Evolutionary conservation across 2,329 filamentous ascomycete species (phyloP).

Genomic region (Aspergillus arachidicola): DNA sequence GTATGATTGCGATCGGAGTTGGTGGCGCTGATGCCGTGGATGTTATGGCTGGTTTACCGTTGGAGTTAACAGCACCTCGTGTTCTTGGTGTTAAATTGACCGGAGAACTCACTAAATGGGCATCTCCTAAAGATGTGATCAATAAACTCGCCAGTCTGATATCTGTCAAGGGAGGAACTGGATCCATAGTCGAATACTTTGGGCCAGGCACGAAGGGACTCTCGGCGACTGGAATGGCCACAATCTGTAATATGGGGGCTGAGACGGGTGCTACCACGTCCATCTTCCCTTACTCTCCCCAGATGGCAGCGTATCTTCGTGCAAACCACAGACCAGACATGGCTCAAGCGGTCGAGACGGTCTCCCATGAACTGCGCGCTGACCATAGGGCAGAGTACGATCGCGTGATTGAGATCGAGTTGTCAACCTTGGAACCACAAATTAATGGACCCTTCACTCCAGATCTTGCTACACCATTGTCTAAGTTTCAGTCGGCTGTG

Average conservation of each 20-base stretch:
- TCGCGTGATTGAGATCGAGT: slow-evolving; percentile 92
- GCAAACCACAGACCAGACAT: slow-evolving; percentile 88
- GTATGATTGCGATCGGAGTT: slow-evolving; percentile 92
- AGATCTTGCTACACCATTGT: slow-evolving; percentile 95
- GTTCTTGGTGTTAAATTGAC: slow-evolving; percentile 95
- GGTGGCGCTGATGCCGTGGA: slow-evolving; percentile 98
- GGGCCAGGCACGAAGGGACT: slow-evolving; percentile 74
- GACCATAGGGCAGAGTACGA: slow-evolving; percentile 95
- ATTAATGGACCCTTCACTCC: slow-evolving; percentile 99
- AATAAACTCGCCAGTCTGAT: slow-evolving; percentile 95
- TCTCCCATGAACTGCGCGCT: slow-evolving; percentile 81
- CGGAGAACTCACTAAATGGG: slow-evolving; percentile 86
- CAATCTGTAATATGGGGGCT: slow-evolving; percentile 71
- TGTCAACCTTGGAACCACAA: slow-evolving; percentile 91
- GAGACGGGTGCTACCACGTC: slow-evolving; percentile 78
- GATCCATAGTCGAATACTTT: slow-evolving; percentile 66
- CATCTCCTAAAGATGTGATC: slow-evolving; percentile 95
- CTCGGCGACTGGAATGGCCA: slow-evolving; percentile 84
- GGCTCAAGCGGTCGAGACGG: slow-evolving; percentile 82
- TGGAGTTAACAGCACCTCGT: slow-evolving; percentile 98
- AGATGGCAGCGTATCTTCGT: slow-evolving; percentile 96
- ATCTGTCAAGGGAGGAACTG: slow-evolving; percentile 97
- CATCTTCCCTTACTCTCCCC: slow-evolving; percentile 76
- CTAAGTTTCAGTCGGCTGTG: slow-evolving; percentile 92
- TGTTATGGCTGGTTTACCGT: slow-evolving; percentile 95